Conservation (phyloP, 495 filamentous ascomycete species). For the Neurospora discreta region DNA sequence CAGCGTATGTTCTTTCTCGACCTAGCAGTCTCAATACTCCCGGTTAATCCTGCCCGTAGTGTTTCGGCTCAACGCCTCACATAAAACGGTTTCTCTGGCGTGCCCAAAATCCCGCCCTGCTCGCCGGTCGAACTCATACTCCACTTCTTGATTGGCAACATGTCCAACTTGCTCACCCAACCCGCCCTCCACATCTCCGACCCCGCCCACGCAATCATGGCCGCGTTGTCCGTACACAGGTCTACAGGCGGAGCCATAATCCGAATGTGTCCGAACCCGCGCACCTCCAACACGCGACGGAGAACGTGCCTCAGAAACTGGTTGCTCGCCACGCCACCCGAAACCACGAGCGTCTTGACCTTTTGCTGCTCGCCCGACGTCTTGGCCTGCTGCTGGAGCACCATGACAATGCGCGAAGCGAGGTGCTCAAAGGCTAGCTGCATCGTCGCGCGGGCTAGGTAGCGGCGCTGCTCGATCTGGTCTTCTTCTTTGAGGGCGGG, state of each 20-base stretch:
- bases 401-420: conserved; percentile 57
- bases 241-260: conserved; percentile 61
- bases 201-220: conserved; percentile 96
- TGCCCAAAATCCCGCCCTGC: conserved; percentile 41
- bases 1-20: conserved; percentile 16
- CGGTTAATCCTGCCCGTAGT: no score
- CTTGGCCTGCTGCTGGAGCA: conserved; percentile 29
- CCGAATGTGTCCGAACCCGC: conserved; percentile 50
- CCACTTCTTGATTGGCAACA: conserved; percentile 62
- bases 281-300: conserved; percentile 45
- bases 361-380: background rate
- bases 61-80: conserved; percentile 10
- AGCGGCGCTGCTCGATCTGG: conserved; percentile 37
- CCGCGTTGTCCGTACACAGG: conserved; percentile 88
- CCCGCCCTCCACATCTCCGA: conserved; percentile 85
- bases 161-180: conserved; percentile 48
- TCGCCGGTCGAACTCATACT: conserved; percentile 51
- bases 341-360: conserved; percentile 60
- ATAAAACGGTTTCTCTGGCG: conserved; percentile 17
- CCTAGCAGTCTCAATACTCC: no score
- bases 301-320: conserved; percentile 60
- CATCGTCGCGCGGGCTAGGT: conserved; percentile 61
- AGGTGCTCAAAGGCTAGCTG: conserved; percentile 82
- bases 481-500: conserved; percentile 4
- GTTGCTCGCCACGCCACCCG: conserved; percentile 85